A percentile compares a stretch with the other conserved stretches of the same genome.
Conservation (phyloP, 2,329 filamentous ascomycete genomes). For the Aspergillus sp. region DNA sequence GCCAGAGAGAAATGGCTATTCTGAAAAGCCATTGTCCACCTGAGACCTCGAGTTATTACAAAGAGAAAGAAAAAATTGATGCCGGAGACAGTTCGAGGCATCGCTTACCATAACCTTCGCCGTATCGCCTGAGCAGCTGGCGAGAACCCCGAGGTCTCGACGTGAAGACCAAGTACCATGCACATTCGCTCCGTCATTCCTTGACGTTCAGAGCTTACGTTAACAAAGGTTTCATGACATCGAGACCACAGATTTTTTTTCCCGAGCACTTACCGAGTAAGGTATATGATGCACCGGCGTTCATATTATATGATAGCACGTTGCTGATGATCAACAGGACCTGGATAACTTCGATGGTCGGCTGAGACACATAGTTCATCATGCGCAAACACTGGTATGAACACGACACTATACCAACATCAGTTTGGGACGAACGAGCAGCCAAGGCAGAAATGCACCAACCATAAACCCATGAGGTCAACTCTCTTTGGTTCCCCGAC, state of each 20-base stretch:
- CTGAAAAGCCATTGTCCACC: slow-evolving; percentile 61
- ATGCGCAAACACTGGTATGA: slow-evolving; percentile 64
- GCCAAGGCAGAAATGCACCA: slow-evolving; percentile 23
- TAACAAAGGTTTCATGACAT: not conserved
- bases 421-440: slow-evolving; percentile 15
- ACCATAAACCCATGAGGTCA: slow-evolving; percentile 65
- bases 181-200: slow-evolving; percentile 47
- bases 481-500: slow-evolving; percentile 57
- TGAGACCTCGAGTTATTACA: slow-evolving; percentile 1
- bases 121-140: slow-evolving; percentile 43
- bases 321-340: slow-evolving; percentile 62
- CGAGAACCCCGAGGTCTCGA: slow-evolving; percentile 51
- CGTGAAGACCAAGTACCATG: slow-evolving; percentile 58
- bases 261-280: slow-evolving; percentile 48
- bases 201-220: slow-evolving; percentile 5
- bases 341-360: slow-evolving; percentile 61
- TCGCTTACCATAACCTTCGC: slow-evolving; percentile 36
- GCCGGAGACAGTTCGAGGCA: not conserved
- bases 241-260: not conserved
- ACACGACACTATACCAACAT: slow-evolving; percentile 54
- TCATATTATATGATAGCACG: slow-evolving; percentile 64
- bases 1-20: slow-evolving; percentile 62
- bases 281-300: slow-evolving; percentile 63
- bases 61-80: not conserved
- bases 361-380: slow-evolving; percentile 63